phyloP scores from a whole-genome alignment of 2,329 filamentous ascomycete genomes.

The Epichloe aotearoae region DNA sequence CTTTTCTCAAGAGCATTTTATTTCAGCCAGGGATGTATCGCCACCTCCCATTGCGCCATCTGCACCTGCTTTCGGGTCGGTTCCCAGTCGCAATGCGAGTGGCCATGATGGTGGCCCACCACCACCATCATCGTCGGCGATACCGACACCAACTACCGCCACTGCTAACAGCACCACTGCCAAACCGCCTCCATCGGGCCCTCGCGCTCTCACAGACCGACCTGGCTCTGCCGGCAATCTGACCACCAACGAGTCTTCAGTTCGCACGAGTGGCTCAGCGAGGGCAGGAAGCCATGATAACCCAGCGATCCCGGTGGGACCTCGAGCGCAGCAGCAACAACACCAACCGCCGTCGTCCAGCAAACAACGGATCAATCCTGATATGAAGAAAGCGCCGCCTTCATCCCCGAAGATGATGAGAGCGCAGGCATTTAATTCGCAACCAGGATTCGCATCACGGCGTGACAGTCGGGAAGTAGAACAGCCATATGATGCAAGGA shows the following conservation, averaged over 20 bases:
- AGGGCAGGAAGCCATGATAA: constrained; percentile 28
- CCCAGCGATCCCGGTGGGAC: constrained; percentile 38
- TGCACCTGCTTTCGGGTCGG: constrained; percentile 43
- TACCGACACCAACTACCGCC: not conserved
- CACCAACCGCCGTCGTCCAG: constrained; percentile 38
- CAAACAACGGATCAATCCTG: constrained; percentile 48
- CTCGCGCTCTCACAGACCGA: constrained; percentile 38
- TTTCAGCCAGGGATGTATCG: constrained; percentile 37
- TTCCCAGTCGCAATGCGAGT: constrained; percentile 32
- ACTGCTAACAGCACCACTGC: not conserved
- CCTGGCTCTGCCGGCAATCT: constrained; percentile 28
- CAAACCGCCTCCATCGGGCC: constrained; percentile 40
- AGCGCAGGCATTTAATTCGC: constrained; percentile 33
- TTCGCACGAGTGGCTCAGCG: constrained; percentile 27
- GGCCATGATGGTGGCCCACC: constrained; percentile 14
- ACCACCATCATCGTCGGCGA: constrained; percentile 6
- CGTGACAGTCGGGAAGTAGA: constrained; percentile 21
- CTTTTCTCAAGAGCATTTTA: constrained; percentile 32
- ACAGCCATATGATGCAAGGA: constrained; percentile 26
- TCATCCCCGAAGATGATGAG: constrained; percentile 39
- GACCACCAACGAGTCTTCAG: constrained; percentile 9
- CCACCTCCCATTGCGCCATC: constrained; percentile 45
- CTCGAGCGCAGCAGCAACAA: constrained; percentile 32
- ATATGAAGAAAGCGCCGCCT: constrained; percentile 33
- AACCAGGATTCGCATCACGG: constrained; percentile 26